Evolutionary conservation across 352 stramenopile genomes (phyloP).

Genomic region (Phytophthora citrophthora): DNA sequence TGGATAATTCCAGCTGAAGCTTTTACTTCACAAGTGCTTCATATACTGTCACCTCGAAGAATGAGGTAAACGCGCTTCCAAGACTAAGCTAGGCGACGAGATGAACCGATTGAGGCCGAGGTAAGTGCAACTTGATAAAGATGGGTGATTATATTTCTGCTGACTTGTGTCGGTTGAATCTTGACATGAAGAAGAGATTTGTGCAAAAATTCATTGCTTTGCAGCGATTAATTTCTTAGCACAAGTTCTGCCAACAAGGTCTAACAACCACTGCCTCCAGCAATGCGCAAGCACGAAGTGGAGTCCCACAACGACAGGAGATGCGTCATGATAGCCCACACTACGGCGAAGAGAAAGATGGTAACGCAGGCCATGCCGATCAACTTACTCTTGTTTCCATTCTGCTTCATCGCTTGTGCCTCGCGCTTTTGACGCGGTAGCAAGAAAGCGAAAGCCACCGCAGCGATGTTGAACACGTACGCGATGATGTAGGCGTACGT

Average conservation of each 20-base stretch:
- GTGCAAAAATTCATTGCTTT: too few relatives aligned
- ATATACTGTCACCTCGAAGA: too few relatives aligned
- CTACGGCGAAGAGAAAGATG: conserved; percentile 39
- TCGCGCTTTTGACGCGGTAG: conserved; percentile 52
- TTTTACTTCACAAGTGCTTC: too few relatives aligned
- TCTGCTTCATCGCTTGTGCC: conserved; percentile 38
- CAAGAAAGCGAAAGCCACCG: conserved; percentile 38
- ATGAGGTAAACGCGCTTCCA: too few relatives aligned
- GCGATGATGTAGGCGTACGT: conserved; percentile 51
- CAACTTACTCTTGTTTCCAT: conserved; percentile 35
- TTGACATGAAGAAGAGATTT: too few relatives aligned
- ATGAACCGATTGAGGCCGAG: too few relatives aligned
- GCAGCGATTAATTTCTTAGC: background rate
- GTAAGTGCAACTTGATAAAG: too few relatives aligned
- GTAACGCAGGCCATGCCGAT: conserved; percentile 21
- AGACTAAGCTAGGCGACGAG: too few relatives aligned
- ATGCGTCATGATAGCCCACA: conserved; percentile 51
- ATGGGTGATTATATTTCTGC: too few relatives aligned
- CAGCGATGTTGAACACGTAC: conserved; percentile 46
- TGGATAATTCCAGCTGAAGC: conserved; percentile 2
- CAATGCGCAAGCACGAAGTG: conserved; percentile 46
- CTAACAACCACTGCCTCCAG: conserved; percentile 36
- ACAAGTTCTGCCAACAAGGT: background rate
- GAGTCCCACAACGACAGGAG: conserved; percentile 46
- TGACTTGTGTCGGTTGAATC: too few relatives aligned